Evolutionary conservation across 2,329 filamentous ascomycete genomes (phyloP).

Genomic region (Lecanosticta acicola): DNA sequence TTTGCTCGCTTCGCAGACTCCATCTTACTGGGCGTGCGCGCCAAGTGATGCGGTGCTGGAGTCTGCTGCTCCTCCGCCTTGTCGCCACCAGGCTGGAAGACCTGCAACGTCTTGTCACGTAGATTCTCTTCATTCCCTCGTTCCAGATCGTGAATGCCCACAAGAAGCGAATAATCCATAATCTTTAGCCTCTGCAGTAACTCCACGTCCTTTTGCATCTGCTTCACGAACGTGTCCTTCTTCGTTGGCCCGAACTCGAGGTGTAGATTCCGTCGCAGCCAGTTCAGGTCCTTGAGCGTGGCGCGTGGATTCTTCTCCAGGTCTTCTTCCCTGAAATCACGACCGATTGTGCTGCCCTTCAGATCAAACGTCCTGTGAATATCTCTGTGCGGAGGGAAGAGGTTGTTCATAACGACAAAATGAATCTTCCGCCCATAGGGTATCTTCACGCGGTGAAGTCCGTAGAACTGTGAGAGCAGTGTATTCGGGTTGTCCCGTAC

Average conservation of each 20-base stretch:
- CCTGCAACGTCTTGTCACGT: conserved; percentile 79
- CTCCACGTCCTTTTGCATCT: conserved; percentile 80
- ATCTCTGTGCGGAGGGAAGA: conserved; percentile 94
- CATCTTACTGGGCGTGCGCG: conserved; percentile 86
- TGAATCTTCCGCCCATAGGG: conserved; percentile 97
- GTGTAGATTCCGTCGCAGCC: conserved; percentile 78
- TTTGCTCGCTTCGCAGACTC: conserved; percentile 87
- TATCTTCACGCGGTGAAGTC: conserved; percentile 94
- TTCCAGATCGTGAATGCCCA: conserved; percentile 86
- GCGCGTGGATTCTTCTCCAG: conserved; percentile 83
- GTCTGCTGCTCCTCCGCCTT: conserved; percentile 29
- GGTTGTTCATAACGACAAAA: conserved; percentile 99
- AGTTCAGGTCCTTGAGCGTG: conserved; percentile 94
- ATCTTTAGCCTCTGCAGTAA: conserved; percentile 85
- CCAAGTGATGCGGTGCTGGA: conserved; percentile 49
- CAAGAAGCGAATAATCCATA: conserved; percentile 96
- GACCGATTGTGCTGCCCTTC: conserved; percentile 91
- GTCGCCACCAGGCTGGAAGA: conserved; percentile 82
- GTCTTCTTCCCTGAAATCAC: conserved; percentile 85
- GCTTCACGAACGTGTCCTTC: conserved; percentile 79
- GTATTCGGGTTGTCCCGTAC: conserved; percentile 93
- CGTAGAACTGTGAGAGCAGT: conserved; percentile 94
- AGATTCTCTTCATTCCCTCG: conserved; percentile 94
- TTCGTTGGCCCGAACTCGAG: conserved; percentile 86
- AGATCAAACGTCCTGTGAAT: conserved; percentile 96